Conservation (phyloP, 2,329 filamentous ascomycete genomes). For the Ophiostoma sp. region DNA sequence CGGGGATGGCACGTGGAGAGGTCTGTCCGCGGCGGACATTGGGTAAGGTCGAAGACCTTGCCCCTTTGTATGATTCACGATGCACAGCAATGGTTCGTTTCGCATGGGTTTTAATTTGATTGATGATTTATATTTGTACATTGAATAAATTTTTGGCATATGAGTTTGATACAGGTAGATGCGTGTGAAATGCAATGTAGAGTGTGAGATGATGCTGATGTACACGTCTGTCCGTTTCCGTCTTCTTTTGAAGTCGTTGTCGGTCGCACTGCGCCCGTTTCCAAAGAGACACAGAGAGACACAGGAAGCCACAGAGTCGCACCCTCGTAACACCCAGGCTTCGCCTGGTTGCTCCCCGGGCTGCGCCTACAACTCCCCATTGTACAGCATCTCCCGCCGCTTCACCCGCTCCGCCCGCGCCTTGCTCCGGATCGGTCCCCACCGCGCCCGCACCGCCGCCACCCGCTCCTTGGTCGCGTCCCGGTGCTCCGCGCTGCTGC, state of each 20-base stretch:
- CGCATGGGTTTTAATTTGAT: not conserved
- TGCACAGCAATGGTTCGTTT: not conserved
- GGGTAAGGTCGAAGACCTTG: too few relatives aligned
- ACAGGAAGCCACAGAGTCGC: not conserved
- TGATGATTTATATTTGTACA: conserved; percentile 17
- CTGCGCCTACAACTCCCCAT: conserved; percentile 43
- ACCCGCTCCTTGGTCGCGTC: conserved; percentile 47
- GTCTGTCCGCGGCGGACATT: not conserved
- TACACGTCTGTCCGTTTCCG: too few relatives aligned
- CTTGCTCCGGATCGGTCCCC: conserved; percentile 57
- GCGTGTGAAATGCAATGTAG: not conserved
- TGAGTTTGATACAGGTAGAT: conserved; percentile 5
- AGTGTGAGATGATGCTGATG: conserved; percentile 3
- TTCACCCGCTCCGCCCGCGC: conserved; percentile 58
- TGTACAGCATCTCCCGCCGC: conserved; percentile 54
- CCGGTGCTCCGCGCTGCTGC: conserved; percentile 50
- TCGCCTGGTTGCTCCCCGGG: not conserved
- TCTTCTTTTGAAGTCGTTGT: too few relatives aligned
- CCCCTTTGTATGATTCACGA: not conserved
- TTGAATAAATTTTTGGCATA: not conserved
- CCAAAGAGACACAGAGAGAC: too few relatives aligned
- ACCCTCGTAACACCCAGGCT: not conserved
- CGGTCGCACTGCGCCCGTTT: too few relatives aligned
- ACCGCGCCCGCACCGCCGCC: conserved; percentile 53
- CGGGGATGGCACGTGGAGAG: not conserved